Percentiles rank a stretch among this genome's conserved stretches.
Conservation (phyloP, 106 monocot genomes). For the Allium cepa region DNA sequence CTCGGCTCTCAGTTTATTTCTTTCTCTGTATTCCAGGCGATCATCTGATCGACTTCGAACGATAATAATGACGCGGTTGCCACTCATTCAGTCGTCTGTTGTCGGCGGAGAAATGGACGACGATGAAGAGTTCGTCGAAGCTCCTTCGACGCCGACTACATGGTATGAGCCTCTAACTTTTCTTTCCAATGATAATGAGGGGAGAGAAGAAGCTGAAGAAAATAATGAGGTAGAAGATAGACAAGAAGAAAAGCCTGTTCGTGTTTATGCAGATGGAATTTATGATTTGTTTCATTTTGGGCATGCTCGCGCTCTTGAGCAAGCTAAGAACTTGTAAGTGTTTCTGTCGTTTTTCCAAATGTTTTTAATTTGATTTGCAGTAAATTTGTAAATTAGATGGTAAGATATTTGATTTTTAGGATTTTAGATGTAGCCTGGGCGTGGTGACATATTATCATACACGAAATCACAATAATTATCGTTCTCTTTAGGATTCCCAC, state of each 20-base stretch:
- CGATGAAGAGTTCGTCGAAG: constrained; percentile 3
- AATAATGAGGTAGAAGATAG: background rate
- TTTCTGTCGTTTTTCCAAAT: background rate
- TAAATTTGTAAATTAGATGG: no score
- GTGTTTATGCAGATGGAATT: constrained; percentile 27
- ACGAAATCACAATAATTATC: no score
- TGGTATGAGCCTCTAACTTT: constrained; percentile 10
- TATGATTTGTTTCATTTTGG: constrained; percentile 29
- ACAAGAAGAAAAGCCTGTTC: constrained; percentile 5
- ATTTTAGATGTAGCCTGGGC: no score
- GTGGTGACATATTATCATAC: no score
- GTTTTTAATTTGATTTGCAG: no score
- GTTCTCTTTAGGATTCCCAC: no score
- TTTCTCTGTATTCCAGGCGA: background rate
- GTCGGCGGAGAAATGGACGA: background rate
- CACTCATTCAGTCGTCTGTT: background rate
- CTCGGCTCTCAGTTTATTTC: background rate
- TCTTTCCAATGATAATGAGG: background rate
- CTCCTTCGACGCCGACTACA: constrained; percentile 3
- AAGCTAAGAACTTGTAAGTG: constrained; percentile 25
- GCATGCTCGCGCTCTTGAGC: constrained; percentile 23
- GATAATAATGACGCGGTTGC: background rate
- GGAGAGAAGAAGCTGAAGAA: background rate
- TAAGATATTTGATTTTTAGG: no score
- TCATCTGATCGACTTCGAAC: background rate